Evolutionary conservation across 2,329 filamentous ascomycete genomes (phyloP), one percentile per base, ranked within the genome.

Genomic region (Aspergillaceae sp.): DNA sequence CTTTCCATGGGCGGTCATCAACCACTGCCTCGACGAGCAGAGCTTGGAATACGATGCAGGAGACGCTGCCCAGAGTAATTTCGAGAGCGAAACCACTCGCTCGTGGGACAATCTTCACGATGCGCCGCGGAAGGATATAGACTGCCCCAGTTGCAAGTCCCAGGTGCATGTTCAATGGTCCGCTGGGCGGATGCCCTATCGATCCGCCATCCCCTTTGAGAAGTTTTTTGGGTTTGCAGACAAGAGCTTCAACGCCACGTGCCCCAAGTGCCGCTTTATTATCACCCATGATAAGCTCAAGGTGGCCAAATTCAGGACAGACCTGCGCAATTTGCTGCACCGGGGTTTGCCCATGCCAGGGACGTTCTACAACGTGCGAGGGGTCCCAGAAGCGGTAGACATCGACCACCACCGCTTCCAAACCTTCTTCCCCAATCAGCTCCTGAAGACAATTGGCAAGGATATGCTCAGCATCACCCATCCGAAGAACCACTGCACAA

Each of bases 1-100:
- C 0, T 73, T 91, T 51, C 86, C 86, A 0, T 90, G 84, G 84
- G 57, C 71, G 9, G 60, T 74, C 0, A 67, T 86, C 40, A 74
- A 80, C 46, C 55, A 66, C 1, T 75, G 71, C 32, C 84, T 88
- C 51, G 73, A 84, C 54, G 64, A 71, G 6, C 63, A 71, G 19
- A 70, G 66, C 1, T 83, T 86, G 56, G 72, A 73, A 44, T 87
- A 83, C 57, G 64, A 61, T 1, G 70, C 74, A 3, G 66, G 73
- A 0, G 57, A 68, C 0, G 61, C 63, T 1, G 73, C 75, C 26
- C 71, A 70, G 43, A 52, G 54, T 1, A 49, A 54, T 2, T 87
- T 83, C 68, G 63, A 67, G 1, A 51, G 46, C 0, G 56, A 56
- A 8, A 82, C 79, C 0, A 67, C 72, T 1, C 70, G 71, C 2